Base-by-base conservation (phyloP, 2,329 filamentous ascomycete species). In the Colletotrichum noveboracense region DNA sequence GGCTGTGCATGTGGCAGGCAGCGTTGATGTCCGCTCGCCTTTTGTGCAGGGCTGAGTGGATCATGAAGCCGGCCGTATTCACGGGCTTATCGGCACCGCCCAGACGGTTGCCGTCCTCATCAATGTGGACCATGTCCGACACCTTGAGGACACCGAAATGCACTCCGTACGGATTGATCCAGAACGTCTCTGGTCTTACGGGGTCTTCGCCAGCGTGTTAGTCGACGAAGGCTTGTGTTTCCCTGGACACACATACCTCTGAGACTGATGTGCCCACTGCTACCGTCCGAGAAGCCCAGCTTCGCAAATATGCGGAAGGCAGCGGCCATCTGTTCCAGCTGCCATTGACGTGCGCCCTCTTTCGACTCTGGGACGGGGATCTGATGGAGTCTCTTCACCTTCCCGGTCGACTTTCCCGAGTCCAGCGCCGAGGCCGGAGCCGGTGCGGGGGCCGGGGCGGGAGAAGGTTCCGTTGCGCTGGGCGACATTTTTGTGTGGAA, bases 61-160 rank as follows among this genome's bases (percentile, higher is more conserved):
- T 94, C 75, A 93, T 83, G 81, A 94, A 94, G 3, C 93, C 93
- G 1, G 93, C 93, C 4, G 91, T 89, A 80, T 94, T 94, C 13
- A 91, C 90, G 3, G 91, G 90, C 78, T 93, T 92, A 0, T 79
- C 81, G 24, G 71, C 74, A 12, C 92, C 92, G 21, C 91, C 92
- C 4, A 94, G 88, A 5, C 91, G 88, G 34, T 90, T 88, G 6
- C 93, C 93, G 3, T 83, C 77, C 66, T 85, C 83, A 77, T 94
- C 90, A 3, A 94, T 88, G 58, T 93, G 89, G 64, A 94, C 90
- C 89, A 94, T 92, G 80, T 94, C 93, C 2, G 87, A 89, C 1
- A 92, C 91, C 76, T 90, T 91, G 66, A 94, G 86, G 75, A 93
- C 83, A 6, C 88, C 92, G 80, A 94, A 95, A 81, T 94, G 92